Evolutionary conservation across 768 basidiomycete species (phyloP).

Genomic region (Calocera cornea): DNA sequence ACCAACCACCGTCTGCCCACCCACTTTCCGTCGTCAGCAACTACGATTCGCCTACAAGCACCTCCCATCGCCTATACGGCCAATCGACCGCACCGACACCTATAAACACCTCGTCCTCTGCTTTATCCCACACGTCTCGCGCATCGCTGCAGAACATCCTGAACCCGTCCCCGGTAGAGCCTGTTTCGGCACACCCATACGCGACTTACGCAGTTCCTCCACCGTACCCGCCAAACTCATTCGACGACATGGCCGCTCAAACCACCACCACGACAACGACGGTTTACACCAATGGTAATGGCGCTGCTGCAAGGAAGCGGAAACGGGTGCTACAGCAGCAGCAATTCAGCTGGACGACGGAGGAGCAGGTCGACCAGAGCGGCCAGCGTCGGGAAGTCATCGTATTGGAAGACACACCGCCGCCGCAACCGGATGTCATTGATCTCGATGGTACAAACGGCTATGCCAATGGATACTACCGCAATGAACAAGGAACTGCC

Average conservation of each 20-base stretch:
- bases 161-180: not conserved
- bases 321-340: conserved; percentile 10
- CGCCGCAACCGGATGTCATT: conserved; percentile 43
- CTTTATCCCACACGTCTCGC: not conserved
- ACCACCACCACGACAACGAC: not conserved
- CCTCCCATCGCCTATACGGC: not conserved
- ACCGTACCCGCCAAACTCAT: not conserved
- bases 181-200: not conserved
- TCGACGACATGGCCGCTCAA: not conserved
- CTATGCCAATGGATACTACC: conserved; percentile 45
- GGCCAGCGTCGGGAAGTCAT: conserved; percentile 75
- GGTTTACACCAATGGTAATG: not conserved
- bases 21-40: not conserved
- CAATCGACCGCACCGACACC: not conserved
- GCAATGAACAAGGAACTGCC: not conserved
- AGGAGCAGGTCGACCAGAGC: conserved; percentile 64
- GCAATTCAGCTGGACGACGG: conserved; percentile 11
- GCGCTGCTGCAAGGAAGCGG: conserved; percentile 7
- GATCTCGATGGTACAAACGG: not conserved
- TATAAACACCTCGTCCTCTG: not conserved
- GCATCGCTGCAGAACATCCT: conserved; percentile 3
- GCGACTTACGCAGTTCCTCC: not conserved
- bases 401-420: conserved; percentile 84
- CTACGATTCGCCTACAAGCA: not conserved
- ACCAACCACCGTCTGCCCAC: not conserved